phyloP scores from a whole-genome alignment of 1,284 basidiomycete species.

The Papiliotrema terrestris region DNA sequence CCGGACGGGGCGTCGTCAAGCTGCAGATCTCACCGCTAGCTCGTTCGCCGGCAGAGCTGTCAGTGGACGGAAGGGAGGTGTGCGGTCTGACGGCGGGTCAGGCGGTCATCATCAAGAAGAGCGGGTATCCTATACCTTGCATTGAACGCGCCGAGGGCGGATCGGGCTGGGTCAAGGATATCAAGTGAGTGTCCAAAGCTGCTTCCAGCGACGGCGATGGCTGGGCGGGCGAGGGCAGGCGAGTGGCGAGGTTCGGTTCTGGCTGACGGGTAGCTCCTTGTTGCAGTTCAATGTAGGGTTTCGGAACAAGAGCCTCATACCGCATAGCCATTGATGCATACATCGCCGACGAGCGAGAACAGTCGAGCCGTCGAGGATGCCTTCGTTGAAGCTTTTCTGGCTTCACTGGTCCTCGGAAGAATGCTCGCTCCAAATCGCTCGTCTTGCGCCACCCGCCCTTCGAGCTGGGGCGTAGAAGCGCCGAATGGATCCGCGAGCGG shows the following conservation, averaged over 20 bases:
- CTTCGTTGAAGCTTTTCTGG: no score
- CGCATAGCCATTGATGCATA: conserved; percentile 12
- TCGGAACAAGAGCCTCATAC: conserved; percentile 62
- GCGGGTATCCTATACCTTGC: conserved; percentile 86
- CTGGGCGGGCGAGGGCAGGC: no score
- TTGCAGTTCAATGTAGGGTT: conserved; percentile 90
- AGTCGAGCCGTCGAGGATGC: no score
- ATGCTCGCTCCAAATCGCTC: no score
- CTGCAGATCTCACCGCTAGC: conserved; percentile 83
- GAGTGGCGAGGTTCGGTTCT: no score
- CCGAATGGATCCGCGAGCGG: no score
- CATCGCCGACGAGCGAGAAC: no score
- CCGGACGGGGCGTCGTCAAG: conserved; percentile 72
- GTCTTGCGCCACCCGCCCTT: no score
- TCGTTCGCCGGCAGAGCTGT: conserved; percentile 80
- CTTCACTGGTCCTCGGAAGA: no score
- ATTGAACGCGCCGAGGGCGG: conserved; percentile 82
- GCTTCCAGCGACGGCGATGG: no score
- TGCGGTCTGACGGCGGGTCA: conserved; percentile 77
- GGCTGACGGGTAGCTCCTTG: conserved; percentile 55
- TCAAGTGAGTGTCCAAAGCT: conserved; percentile 57
- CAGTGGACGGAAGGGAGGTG: conserved; percentile 85
- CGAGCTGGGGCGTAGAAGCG: no score
- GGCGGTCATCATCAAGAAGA: conserved; percentile 78
- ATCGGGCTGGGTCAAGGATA: conserved; percentile 93